Conservation (phyloP, 441 rosid genomes). For the Eruca vesicaria region DNA sequence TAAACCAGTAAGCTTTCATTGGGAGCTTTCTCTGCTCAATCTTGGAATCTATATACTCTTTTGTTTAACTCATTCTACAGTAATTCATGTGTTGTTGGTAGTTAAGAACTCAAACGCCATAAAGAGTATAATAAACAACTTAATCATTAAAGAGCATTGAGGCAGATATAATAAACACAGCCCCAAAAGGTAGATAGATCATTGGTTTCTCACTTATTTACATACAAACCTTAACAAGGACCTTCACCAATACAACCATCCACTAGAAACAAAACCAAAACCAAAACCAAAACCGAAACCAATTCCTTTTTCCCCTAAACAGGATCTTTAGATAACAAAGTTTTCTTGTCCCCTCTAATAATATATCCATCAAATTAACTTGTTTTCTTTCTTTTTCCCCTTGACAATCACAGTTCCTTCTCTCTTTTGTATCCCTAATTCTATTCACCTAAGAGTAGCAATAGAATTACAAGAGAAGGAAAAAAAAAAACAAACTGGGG, state of each 20-base stretch:
- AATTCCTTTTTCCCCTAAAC: not conserved
- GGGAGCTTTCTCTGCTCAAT: not conserved
- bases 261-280: conserved; percentile 5
- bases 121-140: too few relatives aligned
- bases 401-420: conserved; percentile 25
- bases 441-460: not conserved
- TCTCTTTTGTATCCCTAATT: not conserved
- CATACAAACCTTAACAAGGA: conserved; percentile 21
- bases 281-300: conserved; percentile 15
- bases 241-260: conserved; percentile 13
- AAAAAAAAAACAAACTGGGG: not conserved
- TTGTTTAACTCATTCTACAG: not conserved
- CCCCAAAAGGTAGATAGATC: conserved; percentile 19
- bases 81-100: not conserved
- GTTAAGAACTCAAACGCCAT: not conserved
- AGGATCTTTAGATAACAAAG: conserved; percentile 19
- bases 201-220: conserved; percentile 27
- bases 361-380: conserved; percentile 9
- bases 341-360: conserved; percentile 16
- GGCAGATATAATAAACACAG: conserved; percentile 25
- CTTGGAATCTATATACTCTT: not conserved
- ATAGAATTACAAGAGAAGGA: not conserved
- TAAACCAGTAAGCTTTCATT: not conserved
- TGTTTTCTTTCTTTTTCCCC: not conserved
- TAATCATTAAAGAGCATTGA: not conserved